Percentiles rank a stretch among this genome's conserved stretches.
Evolutionary conservation across 441 rosid genomes (phyloP).

Genomic region (Metrosideros polymorpha): DNA sequence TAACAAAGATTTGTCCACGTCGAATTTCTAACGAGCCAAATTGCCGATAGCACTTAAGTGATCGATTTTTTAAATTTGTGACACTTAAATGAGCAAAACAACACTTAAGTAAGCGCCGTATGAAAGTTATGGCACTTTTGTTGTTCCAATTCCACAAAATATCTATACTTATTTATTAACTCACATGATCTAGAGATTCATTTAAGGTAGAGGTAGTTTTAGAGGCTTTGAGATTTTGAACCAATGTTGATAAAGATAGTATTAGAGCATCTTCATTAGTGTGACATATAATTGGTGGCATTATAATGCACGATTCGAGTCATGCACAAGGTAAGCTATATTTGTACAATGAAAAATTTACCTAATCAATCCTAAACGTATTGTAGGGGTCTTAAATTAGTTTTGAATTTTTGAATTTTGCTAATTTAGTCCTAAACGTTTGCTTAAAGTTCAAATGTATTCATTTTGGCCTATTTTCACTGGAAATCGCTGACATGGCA

Average conservation of each 20-base stretch:
- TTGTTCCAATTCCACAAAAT: too few species aligned
- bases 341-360: neutral
- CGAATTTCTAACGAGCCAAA: too few species aligned
- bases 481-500: fast-evolving
- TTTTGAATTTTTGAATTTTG: neutral
- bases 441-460: too few species aligned
- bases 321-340: neutral
- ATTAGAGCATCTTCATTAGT: neutral
- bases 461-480: too few species aligned
- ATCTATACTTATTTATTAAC: neutral
- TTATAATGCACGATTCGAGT: neutral
- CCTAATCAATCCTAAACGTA: too few species aligned
- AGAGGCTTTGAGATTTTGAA: neutral
- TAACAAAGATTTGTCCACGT: too few species aligned
- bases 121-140: too few species aligned
- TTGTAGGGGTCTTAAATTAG: neutral
- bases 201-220: too few species aligned
- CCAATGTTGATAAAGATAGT: neutral
- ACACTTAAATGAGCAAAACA: too few species aligned
- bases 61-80: too few species aligned
- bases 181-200: neutral
- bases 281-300: neutral
- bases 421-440: neutral
- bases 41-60: too few species aligned
- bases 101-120: too few species aligned